Base-by-base conservation (phyloP, 495 filamentous ascomycete species). In the Aspergillus hancockii region DNA sequence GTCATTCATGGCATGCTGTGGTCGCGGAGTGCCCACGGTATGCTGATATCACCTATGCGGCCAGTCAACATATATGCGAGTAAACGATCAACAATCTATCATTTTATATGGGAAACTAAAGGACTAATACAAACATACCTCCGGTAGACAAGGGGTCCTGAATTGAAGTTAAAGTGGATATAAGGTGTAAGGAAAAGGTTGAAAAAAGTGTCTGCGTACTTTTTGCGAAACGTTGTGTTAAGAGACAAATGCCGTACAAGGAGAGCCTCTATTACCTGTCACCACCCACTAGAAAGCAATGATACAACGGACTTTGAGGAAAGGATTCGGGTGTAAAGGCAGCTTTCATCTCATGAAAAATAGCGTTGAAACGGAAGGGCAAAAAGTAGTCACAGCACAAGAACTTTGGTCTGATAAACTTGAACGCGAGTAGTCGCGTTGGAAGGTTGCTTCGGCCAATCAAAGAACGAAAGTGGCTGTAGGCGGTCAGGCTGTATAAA, bases 1-100 rank as follows among this genome's bases (percentile, higher is more conserved):
- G 67, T 79, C 81, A 79, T 82, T 87, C 88, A 90, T 91, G 75
- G 83, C 83, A 87, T 83, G 72, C 72, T 81, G 75, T 72, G 69
- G 67, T 71, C 60, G 62, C 65, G 51, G 62, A 65, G 47, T 46
- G 51, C 54, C 50, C 54, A 57, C 63, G 50, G 43, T 23, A 18
- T 23, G 60, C 13, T 52, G 13, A 49, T 55, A 56, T 60, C 51
- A 51, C 41, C 28, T 57, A 30, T 32, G 58, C 19, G 9, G 23
- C 19, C 12, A 47, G 43, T 43, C 22, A 46, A 46, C 40, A 41
- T 41, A 41, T 41, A 6, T 41, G 14, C 8, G 34, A 14, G 13
- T 36, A 2, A 9, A 10, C 34, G 34, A 10, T 14, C 34, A 36
- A 36, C 34, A 36, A 36, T 5, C 8, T 10, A 36, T 36, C 3